Percentiles rank a stretch among this genome's conserved stretches.
Conservation (phyloP, 1,284 basidiomycete species). For the Anthracocystis panici-leucophaei region DNA sequence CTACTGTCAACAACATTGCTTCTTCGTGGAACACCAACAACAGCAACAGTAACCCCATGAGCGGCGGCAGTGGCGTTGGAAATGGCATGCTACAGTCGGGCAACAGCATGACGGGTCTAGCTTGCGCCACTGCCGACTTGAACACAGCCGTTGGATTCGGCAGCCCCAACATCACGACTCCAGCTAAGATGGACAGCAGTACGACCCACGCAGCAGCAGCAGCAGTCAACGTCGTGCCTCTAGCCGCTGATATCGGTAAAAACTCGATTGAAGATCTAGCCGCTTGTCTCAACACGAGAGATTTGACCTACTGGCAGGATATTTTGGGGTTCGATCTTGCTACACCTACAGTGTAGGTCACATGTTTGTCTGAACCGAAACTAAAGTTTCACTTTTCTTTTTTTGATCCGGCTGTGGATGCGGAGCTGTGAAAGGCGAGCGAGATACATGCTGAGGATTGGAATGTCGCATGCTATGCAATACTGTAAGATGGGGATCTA, state of each 20-base stretch:
- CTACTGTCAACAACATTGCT: not conserved
- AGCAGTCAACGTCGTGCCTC: constrained; percentile 24
- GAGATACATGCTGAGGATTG: too few species aligned
- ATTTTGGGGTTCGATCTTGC: constrained; percentile 41
- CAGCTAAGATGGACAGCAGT: not conserved
- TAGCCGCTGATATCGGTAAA: constrained; percentile 43
- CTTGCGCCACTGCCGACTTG: not conserved
- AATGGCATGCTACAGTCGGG: not conserved
- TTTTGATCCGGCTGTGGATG: too few species aligned
- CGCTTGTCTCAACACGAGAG: constrained; percentile 32
- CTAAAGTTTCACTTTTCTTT: not conserved
- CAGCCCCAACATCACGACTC: not conserved
- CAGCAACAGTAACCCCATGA: constrained; percentile 1
- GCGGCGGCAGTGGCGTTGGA: not conserved
- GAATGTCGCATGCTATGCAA: too few species aligned
- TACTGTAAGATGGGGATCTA: too few species aligned
- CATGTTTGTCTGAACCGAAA: not conserved
- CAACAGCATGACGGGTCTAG: not conserved
- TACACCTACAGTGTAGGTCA: constrained; percentile 11
- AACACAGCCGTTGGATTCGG: not conserved
- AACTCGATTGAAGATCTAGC: constrained; percentile 42
- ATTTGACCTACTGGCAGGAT: constrained; percentile 47
- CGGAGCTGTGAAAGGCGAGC: too few species aligned
- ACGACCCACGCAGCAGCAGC: not conserved
- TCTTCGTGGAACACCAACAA: constrained; percentile 27